Evolutionary conservation across 108 stramenopile species (phyloP).

Genomic region (Stephanodiscus minutulus): DNA sequence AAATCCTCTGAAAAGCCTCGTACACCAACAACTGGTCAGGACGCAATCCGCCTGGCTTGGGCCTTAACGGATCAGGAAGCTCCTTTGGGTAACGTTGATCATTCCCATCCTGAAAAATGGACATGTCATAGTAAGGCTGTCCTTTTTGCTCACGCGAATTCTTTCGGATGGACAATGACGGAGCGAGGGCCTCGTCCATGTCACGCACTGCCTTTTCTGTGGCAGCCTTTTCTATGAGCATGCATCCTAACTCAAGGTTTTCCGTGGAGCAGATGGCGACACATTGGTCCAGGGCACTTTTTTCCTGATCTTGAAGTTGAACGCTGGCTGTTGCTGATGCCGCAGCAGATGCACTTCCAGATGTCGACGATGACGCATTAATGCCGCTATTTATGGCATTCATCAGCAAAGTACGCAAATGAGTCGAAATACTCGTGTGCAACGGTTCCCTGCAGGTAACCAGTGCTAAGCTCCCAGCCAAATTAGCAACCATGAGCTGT

Average conservation of each 20-base stretch:
- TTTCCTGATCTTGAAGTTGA: constrained; percentile 73
- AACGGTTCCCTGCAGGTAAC: constrained; percentile 97
- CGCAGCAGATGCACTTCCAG: constrained; percentile 7
- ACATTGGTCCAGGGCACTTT: constrained; percentile 87
- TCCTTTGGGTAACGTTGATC: constrained; percentile 87
- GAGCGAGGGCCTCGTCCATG: constrained; percentile 88
- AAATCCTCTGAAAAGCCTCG: constrained; percentile 93
- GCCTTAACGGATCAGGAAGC: constrained; percentile 92
- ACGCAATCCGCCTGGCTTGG: constrained; percentile 91
- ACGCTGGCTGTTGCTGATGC: constrained; percentile 31
- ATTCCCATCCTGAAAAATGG: constrained; percentile 79
- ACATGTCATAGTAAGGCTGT: constrained; percentile 95
- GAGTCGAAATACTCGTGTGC: constrained; percentile 92
- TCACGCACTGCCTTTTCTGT: constrained; percentile 98
- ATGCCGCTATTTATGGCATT: constrained; percentile 29
- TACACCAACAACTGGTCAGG: constrained; percentile 94
- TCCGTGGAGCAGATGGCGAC: constrained; percentile 93
- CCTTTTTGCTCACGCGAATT: constrained; percentile 86
- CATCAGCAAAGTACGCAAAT: constrained; percentile 88
- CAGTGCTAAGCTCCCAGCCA: constrained; percentile 96
- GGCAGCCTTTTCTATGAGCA: constrained; percentile 99
- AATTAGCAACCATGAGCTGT: constrained; percentile 96
- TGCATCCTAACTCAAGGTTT: constrained; percentile 96
- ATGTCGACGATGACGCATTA: constrained; percentile 17
- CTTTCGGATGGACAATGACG: constrained; percentile 67